Conservation (phyloP, 345 rosid species). For the Corymbia maculata region DNA sequence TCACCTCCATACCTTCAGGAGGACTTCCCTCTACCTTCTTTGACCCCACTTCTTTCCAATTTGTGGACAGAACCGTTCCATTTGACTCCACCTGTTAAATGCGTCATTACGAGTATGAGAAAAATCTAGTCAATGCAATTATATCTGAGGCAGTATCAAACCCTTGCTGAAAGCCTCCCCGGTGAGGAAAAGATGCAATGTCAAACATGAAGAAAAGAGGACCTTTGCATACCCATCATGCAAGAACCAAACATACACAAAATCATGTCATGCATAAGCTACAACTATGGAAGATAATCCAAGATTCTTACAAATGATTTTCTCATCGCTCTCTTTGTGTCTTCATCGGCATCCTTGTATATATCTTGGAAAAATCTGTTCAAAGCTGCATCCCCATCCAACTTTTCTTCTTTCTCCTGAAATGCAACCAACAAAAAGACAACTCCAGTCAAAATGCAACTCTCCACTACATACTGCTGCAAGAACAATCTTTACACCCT, state of each 20-base stretch:
- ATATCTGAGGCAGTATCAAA: not conserved
- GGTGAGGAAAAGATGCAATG: not conserved
- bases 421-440: not conserved
- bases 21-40: conserved; percentile 92
- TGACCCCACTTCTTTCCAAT: conserved; percentile 89
- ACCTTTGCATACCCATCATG: not conserved
- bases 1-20: conserved; percentile 94
- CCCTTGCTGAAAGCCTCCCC: not conserved
- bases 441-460: not conserved
- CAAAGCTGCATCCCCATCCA: conserved; percentile 95
- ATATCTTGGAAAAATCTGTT: conserved; percentile 88
- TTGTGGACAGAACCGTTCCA: conserved; percentile 93
- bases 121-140: not conserved
- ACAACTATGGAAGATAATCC: not conserved
- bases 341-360: conserved; percentile 74
- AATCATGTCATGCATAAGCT: not conserved
- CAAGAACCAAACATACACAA: not conserved
- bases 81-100: conserved; percentile 68
- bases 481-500: not conserved
- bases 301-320: conserved; percentile 79
- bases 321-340: conserved; percentile 82
- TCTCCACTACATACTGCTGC: not conserved
- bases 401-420: conserved; percentile 95
- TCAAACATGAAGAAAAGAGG: not conserved
- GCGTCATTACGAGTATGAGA: not conserved